Evolutionary conservation across 495 filamentous ascomycete species (phyloP), one percentile per base, ranked within the genome.

Genomic region (Oidiodendron maius): DNA sequence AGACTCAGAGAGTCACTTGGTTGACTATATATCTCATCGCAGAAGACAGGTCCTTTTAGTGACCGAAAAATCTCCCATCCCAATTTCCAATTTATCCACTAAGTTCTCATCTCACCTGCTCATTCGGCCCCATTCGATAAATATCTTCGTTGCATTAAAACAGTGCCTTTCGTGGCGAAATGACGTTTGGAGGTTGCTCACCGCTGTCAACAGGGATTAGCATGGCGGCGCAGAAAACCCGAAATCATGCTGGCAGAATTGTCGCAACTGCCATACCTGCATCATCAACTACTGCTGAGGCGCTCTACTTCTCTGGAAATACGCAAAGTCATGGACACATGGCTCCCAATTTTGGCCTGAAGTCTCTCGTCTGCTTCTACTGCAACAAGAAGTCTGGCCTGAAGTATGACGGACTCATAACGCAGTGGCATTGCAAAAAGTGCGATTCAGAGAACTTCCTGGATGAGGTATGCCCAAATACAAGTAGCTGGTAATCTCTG

Each of bases 401-500:
- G 34, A 64, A 65, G 44, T 71, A 74, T 43, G 70, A 73, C 53
- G 71, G 73, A 41, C 58, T 63, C 24, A 58, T 79, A 20, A 48
- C 44, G 3, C 72, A 78, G 60, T 93, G 86, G 67, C 70, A 78
- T 15, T 95, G 89, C 58, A 59, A 71, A 10, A 67, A 78, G 46
- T 95, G 89, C 68, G 86, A 89, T 51, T 83, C 87, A 17, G 78
- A 83, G 48, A 96, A 95, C 65, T 87, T 83, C 65, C 68, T 94
- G 8, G 90, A 96, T 59, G 68, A 76, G 63, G 79, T 77, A 60
- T 28, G 67, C 53, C 16, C 15, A 24, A 23, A 12, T 22, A 22
- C 11, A 30, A 8, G 4, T 26, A 11, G 36, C 6, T 24, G 8
- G 13, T 21, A 42, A 42, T 42, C 6, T 3, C n/a, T 18, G 16